Percentiles rank a stretch among this genome's conserved stretches.
These are phyloP conservation scores for Mortierella sp. DNA, from an alignment of 371 early-diverging fungal species.

Conservation along the genomic window DNA sequence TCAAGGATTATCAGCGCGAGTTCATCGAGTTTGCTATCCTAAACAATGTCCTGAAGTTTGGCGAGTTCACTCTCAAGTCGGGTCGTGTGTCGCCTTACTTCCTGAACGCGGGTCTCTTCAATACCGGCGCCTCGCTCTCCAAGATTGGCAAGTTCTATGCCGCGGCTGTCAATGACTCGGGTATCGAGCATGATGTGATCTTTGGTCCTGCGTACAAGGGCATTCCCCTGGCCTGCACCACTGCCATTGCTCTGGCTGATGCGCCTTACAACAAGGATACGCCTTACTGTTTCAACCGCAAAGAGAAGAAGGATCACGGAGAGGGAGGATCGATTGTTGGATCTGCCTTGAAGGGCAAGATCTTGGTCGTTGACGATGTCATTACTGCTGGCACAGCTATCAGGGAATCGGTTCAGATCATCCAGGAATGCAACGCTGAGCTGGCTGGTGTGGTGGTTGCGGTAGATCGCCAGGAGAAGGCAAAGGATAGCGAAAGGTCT, in stretches of 20 bases:
- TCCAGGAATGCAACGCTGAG: slow-evolving; percentile 62
- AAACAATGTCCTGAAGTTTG: slow-evolving; percentile 88
- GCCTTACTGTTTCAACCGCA: slow-evolving; percentile 95
- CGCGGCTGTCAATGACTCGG: slow-evolving; percentile 78
- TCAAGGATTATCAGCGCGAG: slow-evolving; percentile 92
- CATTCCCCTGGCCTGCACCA: slow-evolving; percentile 90
- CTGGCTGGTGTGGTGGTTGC: slow-evolving; percentile 91
- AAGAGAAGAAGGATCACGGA: slow-evolving; percentile 98
- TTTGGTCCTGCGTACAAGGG: slow-evolving; percentile 99
- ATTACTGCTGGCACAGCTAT: slow-evolving; percentile 99
- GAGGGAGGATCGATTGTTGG: slow-evolving; percentile 97
- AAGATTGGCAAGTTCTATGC: slow-evolving; percentile 92
- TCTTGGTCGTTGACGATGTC: slow-evolving; percentile 97
- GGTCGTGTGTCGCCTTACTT: slow-evolving; percentile 96
- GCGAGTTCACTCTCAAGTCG: slow-evolving; percentile 92
- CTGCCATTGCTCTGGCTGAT: slow-evolving; percentile 77
- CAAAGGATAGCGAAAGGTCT: slow-evolving; percentile 67
- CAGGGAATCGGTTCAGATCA: slow-evolving; percentile 86
- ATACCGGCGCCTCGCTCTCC: slow-evolving; percentile 85
- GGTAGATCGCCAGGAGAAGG: slow-evolving; percentile 92
- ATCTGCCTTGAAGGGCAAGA: slow-evolving; percentile 74
- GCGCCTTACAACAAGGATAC: slow-evolving; percentile 67
- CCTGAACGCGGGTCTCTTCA: slow-evolving; percentile 96
- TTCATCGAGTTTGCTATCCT: slow-evolving; percentile 93
- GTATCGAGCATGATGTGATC: slow-evolving; percentile 83